Base-by-base conservation (phyloP, 352 stramenopile genomes). In the Globisporangium polare region DNA sequence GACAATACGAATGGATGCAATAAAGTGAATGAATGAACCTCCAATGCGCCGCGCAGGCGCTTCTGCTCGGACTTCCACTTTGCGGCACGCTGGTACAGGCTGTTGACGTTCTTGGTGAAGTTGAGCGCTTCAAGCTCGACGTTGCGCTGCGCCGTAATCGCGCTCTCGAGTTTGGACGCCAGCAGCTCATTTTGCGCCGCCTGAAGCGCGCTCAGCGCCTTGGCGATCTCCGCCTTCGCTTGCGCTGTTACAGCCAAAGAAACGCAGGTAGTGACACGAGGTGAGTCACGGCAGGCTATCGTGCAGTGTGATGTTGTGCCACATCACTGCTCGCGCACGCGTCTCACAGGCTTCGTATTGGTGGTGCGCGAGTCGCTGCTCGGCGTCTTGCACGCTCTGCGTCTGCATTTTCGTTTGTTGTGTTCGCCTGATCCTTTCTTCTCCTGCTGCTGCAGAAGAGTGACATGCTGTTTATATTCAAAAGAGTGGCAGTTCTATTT, bases 51-150 rank as follows among this genome's bases (percentile, higher is more conserved):
- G 9, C 74, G 71, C 49, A 90, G 78, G 9, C 81, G 81, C 35
- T 82, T 83, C 65, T 85, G 81, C 54, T 90, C 81, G 1, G 74
- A 58, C 54, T 87, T 88, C 78, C 78, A 90, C 67, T 86, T 88
- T 31, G 71, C 70, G 6, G 78, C 73, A 37, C 79, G 74, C 50
- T 87, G 77, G 56, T 87, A 84, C 42, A 88, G 55, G 39, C 46
- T 67, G 49, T 78, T 86, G 52, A 85, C 75, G 54, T 75, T 84
- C 63, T 88, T 88, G 22, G 69, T 77, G 53, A 88, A 80, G n/a
- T 62, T 49, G 27, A 88, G 72, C 33, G 76, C 75, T 54, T 85
- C 78, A 39, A 83, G 69, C 56, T 90, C 81, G 18, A 89, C 79
- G 45, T 72, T 68, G 10, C 77, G 73, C 68, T 90, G 81, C 54